Evolutionary conservation across 129 eudicot genomes (phyloP).

Genomic region (Heracleum sosnowskyi): DNA sequence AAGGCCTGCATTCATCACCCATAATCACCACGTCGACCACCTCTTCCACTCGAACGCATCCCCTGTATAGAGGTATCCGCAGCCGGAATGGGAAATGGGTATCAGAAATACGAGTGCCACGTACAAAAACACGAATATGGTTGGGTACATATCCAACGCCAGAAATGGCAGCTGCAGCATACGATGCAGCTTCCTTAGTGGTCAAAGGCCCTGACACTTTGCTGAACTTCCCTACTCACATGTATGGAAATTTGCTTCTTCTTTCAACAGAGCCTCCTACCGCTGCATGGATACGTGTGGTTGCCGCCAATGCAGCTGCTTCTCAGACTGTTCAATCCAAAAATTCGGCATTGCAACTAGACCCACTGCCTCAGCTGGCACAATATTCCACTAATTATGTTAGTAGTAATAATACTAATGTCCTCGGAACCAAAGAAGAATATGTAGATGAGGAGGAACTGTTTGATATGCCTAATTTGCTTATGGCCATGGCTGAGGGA

Average conservation of each 20-base stretch:
- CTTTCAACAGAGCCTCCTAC: constrained; percentile 15
- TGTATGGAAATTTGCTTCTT: not conserved
- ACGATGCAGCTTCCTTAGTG: constrained; percentile 41
- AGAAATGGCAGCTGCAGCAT: constrained; percentile 53
- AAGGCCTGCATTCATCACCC: constrained; percentile 1
- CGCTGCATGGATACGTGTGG: constrained; percentile 27
- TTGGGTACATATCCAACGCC: constrained; percentile 42
- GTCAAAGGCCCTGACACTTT: constrained; percentile 29
- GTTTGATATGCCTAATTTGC: constrained; percentile 40
- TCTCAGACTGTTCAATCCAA: not conserved
- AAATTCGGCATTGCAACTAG: not conserved
- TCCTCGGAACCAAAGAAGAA: not conserved
- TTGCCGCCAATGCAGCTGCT: constrained; percentile 31
- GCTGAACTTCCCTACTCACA: constrained; percentile 27
- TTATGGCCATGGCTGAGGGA: constrained; percentile 52
- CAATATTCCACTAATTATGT: not conserved
- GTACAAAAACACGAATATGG: constrained; percentile 39
- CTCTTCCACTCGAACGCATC: constrained; percentile 28
- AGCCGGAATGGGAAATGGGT: constrained; percentile 47
- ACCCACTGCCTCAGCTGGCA: not conserved
- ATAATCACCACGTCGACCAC: constrained; percentile 19
- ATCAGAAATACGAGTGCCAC: constrained; percentile 44
- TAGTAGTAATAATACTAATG: not conserved
- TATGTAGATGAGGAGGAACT: constrained; percentile 36
- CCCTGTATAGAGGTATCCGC: constrained; percentile 32